Conservation (phyloP, 108 stramenopile genomes). For the Discostella pseudostelligera region DNA sequence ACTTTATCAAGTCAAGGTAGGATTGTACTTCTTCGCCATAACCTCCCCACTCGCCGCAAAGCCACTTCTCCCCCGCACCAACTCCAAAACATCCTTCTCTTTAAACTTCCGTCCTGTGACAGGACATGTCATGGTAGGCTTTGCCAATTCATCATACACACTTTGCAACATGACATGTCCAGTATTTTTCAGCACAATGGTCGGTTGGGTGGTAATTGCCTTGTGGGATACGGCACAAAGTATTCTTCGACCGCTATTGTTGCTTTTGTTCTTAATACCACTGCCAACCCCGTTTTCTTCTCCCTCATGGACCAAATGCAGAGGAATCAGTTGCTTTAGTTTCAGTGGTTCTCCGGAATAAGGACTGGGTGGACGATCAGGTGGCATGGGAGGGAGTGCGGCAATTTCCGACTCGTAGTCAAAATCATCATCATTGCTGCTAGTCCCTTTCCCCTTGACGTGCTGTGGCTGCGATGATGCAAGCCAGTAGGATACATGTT, state of each 20-base stretch:
- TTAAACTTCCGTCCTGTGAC: constrained; percentile 75
- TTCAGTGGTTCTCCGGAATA: constrained; percentile 73
- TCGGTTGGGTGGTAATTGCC: constrained; percentile 71
- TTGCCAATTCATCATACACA: constrained; percentile 65
- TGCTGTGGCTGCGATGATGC: constrained; percentile 69
- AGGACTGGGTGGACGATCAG: constrained; percentile 85
- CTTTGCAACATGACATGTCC: constrained; percentile 71
- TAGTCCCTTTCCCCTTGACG: constrained; percentile 5
- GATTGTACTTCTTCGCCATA: constrained; percentile 69
- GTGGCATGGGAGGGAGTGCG: constrained; percentile 43
- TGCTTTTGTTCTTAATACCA: background rate
- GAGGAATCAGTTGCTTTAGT: constrained; percentile 69
- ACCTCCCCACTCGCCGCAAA: constrained; percentile 72
- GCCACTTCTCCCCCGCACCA: constrained; percentile 69
- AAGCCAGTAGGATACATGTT: constrained; percentile 79
- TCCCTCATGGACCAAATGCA: constrained; percentile 29
- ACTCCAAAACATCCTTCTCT: constrained; percentile 61
- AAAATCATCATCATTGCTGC: constrained; percentile 15
- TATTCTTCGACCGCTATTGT: constrained; percentile 9
- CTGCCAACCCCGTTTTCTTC: background rate
- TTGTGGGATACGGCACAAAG: constrained; percentile 83
- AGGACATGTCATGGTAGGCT: constrained; percentile 64
- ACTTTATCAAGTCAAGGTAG: constrained; percentile 62
- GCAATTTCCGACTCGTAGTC: constrained; percentile 29
- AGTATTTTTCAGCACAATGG: constrained; percentile 64